These are phyloP conservation scores for Yamadazyma paraphyllophila DNA, from an alignment of 805 yeast genomes.

Conservation along the genomic window DNA sequence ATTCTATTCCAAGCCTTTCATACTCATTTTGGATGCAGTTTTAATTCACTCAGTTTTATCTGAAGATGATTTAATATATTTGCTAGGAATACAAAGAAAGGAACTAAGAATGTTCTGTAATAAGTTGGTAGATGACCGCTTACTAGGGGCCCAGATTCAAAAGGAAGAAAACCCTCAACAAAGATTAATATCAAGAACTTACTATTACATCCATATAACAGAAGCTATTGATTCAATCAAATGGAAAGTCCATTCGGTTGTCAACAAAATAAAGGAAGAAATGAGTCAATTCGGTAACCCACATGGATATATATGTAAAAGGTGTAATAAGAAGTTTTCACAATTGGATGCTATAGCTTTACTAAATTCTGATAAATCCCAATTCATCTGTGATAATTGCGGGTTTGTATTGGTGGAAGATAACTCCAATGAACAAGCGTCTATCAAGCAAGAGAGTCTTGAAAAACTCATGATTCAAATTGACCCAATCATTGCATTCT, in stretches of 20 bases:
- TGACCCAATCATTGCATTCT: conserved; percentile 78
- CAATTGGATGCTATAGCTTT: conserved; percentile 86
- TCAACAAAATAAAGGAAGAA: conserved; percentile 73
- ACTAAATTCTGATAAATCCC: conserved; percentile 73
- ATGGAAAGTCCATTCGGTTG: conserved; percentile 92
- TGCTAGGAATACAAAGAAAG: conserved; percentile 81
- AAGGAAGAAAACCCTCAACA: conserved; percentile 53
- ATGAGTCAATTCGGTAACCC: conserved; percentile 84
- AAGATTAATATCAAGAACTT: conserved; percentile 71
- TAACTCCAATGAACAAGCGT: conserved; percentile 79
- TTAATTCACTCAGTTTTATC: conserved; percentile 84
- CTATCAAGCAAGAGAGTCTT: conserved; percentile 74
- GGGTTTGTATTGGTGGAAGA: conserved; percentile 78
- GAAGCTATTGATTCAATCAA: conserved; percentile 94
- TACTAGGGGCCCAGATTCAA: conserved; percentile 68
- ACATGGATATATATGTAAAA: conserved; percentile 89
- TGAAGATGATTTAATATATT: conserved; percentile 83
- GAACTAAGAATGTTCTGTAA: conserved; percentile 83
- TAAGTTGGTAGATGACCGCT: conserved; percentile 77
- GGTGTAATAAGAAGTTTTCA: conserved; percentile 76
- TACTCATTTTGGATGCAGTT: conserved; percentile 82
- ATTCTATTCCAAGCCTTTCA: conserved; percentile 81
- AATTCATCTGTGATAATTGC: conserved; percentile 84
- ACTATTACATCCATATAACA: conserved; percentile 83
- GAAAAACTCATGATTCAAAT: conserved; percentile 85